Percentiles rank a stretch among this genome's conserved stretches.
Conservation (phyloP, 441 rosid species). For the Croton laevigatus region DNA sequence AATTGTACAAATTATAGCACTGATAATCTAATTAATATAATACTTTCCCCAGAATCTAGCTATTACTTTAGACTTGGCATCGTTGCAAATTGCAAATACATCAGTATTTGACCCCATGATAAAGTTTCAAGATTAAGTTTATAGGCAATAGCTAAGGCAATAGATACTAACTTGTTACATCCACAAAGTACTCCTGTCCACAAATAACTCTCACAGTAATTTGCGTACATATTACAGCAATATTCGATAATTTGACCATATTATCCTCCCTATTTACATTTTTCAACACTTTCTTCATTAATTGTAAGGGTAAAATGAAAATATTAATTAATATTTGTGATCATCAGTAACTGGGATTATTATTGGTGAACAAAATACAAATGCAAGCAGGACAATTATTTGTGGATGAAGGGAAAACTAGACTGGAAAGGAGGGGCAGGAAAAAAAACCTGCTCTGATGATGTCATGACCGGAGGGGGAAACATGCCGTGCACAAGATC, state of each 20-base stretch:
- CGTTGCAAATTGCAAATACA: not conserved
- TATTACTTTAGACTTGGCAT: not conserved
- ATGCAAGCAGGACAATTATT: no score
- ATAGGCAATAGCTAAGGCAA: not conserved
- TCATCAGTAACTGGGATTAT: no score
- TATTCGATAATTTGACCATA: no score
- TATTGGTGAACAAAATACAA: no score
- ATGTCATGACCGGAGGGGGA: constrained; percentile 71
- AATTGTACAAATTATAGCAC: not conserved
- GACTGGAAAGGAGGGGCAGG: not conserved
- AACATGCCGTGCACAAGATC: constrained; percentile 88
- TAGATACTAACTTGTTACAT: not conserved
- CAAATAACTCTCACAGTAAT: no score
- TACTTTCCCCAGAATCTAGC: not conserved
- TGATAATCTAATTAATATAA: not conserved
- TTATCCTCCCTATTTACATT: no score
- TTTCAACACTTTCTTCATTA: no score
- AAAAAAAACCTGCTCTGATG: constrained; percentile 62
- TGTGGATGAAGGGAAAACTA: not conserved
- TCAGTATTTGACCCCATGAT: not conserved
- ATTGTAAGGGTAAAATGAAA: no score
- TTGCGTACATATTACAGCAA: no score
- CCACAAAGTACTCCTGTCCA: not conserved
- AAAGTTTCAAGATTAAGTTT: not conserved
- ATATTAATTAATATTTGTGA: no score